These are phyloP conservation scores for Trichoderma arundinaceum DNA, from an alignment of 2,329 filamentous ascomycete species.

Conservation along the genomic window DNA sequence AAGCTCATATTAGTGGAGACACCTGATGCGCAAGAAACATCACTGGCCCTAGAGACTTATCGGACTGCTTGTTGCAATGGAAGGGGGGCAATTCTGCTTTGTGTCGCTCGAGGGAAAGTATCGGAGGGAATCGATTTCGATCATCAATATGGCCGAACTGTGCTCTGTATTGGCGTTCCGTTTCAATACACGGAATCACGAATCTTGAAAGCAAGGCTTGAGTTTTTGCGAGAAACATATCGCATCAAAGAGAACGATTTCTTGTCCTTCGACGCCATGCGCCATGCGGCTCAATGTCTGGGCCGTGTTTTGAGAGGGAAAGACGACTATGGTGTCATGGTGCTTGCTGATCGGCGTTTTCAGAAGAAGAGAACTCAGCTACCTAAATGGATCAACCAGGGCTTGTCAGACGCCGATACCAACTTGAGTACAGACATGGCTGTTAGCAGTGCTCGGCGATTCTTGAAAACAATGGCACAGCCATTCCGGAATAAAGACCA, in stretches of 20 bases:
- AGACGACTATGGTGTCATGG: conserved; percentile 99
- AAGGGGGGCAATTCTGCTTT: conserved; percentile 88
- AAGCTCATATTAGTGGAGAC: conserved; percentile 98
- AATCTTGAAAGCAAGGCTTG: conserved; percentile 91
- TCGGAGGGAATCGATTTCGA: conserved; percentile 99
- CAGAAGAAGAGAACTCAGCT: conserved; percentile 89
- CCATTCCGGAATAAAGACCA: conserved; percentile 83
- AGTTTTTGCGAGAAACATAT: conserved; percentile 97
- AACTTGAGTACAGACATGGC: conserved; percentile 97
- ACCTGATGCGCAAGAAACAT: conserved; percentile 95
- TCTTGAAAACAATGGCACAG: conserved; percentile 89
- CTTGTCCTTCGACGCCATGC: conserved; percentile 97
- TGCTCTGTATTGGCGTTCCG: conserved; percentile 94
- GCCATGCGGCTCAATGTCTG: conserved; percentile 95
- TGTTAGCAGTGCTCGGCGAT: conserved; percentile 84
- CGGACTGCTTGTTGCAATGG: conserved; percentile 98
- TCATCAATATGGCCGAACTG: conserved; percentile 95
- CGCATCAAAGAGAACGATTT: conserved; percentile 97
- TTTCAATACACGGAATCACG: conserved; percentile 99
- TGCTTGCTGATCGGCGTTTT: conserved; percentile 91
- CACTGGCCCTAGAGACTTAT: conserved; percentile 92
- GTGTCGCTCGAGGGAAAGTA: conserved; percentile 95
- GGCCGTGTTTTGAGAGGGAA: conserved; percentile 94
- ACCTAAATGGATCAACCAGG: conserved; percentile 95
- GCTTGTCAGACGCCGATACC: conserved; percentile 80